phyloP scores from a whole-genome alignment of 129 eudicot genomes.

The Arctium lappa region DNA sequence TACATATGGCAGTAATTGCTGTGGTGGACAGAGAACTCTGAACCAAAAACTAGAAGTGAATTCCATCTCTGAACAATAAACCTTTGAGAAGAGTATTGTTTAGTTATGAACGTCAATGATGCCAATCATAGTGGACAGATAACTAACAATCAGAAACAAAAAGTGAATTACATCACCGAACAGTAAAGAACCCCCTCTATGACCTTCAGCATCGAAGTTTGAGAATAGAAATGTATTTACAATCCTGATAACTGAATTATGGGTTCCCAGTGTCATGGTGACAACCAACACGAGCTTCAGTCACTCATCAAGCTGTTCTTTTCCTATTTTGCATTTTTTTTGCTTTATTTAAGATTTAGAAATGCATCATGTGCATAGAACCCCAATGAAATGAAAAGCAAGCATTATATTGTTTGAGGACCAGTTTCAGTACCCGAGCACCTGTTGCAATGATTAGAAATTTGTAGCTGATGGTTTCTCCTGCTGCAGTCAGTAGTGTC shows the following conservation, averaged over 20 bases:
- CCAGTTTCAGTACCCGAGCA: conserved; percentile 84
- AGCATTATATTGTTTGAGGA: conserved; percentile 10
- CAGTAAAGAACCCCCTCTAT: background rate
- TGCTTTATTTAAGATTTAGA: background rate
- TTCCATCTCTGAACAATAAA: background rate
- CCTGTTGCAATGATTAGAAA: conserved; percentile 93
- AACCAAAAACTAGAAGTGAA: background rate
- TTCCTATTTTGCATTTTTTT: background rate
- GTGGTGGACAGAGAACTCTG: background rate
- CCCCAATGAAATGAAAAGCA: background rate
- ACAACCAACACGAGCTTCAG: background rate
- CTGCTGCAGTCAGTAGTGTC: conserved; percentile 78
- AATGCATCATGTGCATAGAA: background rate
- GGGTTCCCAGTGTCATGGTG: background rate
- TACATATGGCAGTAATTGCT: background rate
- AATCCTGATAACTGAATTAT: background rate
- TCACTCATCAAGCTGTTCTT: background rate
- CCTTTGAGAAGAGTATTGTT: background rate
- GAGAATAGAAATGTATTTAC: background rate
- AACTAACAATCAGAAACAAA: background rate
- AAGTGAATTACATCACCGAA: background rate
- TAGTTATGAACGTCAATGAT: background rate
- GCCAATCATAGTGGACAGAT: background rate
- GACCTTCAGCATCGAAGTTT: background rate
- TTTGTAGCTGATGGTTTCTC: conserved; percentile 95